Conservation (phyloP, 148 eudicot species). For the Rhododendron simsii region DNA sequence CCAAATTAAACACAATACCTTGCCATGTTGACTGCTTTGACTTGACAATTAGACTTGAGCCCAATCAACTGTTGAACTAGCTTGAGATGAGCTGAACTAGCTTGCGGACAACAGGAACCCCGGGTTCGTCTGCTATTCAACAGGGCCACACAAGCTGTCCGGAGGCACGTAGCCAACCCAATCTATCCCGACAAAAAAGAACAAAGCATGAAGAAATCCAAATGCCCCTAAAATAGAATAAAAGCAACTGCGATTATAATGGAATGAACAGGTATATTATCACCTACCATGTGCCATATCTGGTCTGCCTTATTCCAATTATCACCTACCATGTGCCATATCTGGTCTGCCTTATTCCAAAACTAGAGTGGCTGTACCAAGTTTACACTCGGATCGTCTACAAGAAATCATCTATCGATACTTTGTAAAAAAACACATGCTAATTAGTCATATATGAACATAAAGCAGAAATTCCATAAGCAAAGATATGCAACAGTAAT, state of each 20-base stretch:
- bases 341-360: background rate
- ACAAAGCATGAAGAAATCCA: background rate
- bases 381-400: background rate
- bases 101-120: too few relatives aligned
- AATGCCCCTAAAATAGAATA: background rate
- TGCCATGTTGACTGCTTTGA: background rate
- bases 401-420: background rate
- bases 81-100: background rate
- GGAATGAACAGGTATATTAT: background rate
- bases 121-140: background rate
- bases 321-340: background rate
- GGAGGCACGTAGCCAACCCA: background rate
- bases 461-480: background rate
- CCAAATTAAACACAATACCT: background rate
- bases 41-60: background rate
- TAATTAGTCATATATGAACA: background rate
- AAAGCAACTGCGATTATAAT: background rate
- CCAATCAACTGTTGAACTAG: background rate
- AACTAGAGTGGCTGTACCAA: background rate
- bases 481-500: background rate
- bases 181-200: background rate
- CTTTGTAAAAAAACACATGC: background rate
- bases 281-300: background rate
- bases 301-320: background rate
- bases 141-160: background rate